These are phyloP conservation scores for Ceratobasidium sp. DNA, from an alignment of 1,284 basidiomycete species.

Conservation along the genomic window DNA sequence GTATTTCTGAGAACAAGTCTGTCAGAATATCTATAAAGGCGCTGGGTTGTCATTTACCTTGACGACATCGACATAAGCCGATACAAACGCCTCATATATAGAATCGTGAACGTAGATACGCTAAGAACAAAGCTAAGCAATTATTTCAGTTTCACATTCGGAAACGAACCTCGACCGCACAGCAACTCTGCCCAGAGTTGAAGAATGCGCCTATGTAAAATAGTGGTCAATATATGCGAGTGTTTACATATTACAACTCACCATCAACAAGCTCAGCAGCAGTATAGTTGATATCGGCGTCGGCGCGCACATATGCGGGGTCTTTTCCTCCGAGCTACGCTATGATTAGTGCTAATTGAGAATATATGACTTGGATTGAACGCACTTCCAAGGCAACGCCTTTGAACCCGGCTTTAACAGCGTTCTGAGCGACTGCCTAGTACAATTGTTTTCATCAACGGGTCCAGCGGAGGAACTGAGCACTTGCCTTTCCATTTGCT, in stretches of 20 bases:
- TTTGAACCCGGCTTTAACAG: conserved; percentile 78
- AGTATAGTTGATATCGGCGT: conserved; percentile 88
- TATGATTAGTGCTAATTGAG: neutral
- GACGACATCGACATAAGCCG: conserved; percentile 78
- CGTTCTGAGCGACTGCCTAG: conserved; percentile 71
- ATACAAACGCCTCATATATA: conserved; percentile 85
- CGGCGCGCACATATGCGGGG: conserved; percentile 91
- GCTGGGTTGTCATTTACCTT: conserved; percentile 64
- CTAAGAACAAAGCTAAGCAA: conserved; percentile 62
- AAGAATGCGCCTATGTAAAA: conserved; percentile 81
- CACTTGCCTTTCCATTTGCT: conserved; percentile 56
- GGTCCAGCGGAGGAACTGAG: conserved; percentile 53
- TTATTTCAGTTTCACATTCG: neutral
- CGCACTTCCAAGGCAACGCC: conserved; percentile 80
- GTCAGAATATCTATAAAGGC: neutral
- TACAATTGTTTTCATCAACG: conserved; percentile 60
- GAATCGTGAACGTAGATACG: conserved; percentile 93
- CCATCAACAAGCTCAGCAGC: conserved; percentile 92
- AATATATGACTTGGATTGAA: neutral
- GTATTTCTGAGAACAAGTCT: conserved; percentile 67
- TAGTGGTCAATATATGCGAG: neutral
- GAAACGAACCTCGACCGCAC: conserved; percentile 77
- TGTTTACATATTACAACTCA: conserved; percentile 52
- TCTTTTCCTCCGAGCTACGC: conserved; percentile 93
- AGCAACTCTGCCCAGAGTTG: conserved; percentile 96